Evolutionary conservation across 208 protist species (phyloP), one percentile per base, ranked within the genome.

Genomic region (Jaenimonas drosophilae): DNA sequence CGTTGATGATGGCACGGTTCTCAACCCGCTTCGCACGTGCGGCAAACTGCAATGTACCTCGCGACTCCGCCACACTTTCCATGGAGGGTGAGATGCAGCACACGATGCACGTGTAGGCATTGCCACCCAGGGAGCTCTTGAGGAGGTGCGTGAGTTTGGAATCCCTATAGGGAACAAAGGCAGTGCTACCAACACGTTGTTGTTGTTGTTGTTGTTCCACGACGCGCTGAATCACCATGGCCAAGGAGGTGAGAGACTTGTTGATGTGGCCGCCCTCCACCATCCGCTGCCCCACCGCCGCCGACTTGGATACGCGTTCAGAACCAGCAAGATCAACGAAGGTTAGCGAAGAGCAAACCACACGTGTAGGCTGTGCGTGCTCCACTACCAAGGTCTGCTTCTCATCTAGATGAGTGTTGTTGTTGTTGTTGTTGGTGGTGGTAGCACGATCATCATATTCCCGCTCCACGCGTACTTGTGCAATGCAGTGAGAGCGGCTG

Each of bases 401-500:
- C 5, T 11, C 37, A 21, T 47, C 41, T n/a, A n/a, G n/a, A n/a
- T n/a, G n/a, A n/a, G n/a, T n/a, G n/a, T n/a, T n/a, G n/a, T n/a
- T n/a, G n/a, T n/a, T n/a, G n/a, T n/a, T n/a, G n/a, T n/a, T n/a
- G n/a, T n/a, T n/a, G n/a, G n/a, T n/a, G n/a, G n/a, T n/a, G n/a
- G n/a, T n/a, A 11, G 37, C 9, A 6, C 16, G 16, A 17, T 42
- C 37, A 11, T 42, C 37, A 6, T 30, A 48, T 16, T 19, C 12
- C 12, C 66, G 66, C 65, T 98, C 88, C 32, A 97, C 78, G 17
- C 86, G 63, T 24, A 99, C 65, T 17, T 82, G 57, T 28, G 98
- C 93, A 29, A 98, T 90, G 45, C 94, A 97, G 64, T 99, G 97
- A 2, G 96, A 97, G 20, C 96, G 81, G 36, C 75, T 93, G 29